Evolutionary conservation across 495 filamentous ascomycete genomes (phyloP), one percentile per base, ranked within the genome.

Genomic region (Penicillium salamii): DNA sequence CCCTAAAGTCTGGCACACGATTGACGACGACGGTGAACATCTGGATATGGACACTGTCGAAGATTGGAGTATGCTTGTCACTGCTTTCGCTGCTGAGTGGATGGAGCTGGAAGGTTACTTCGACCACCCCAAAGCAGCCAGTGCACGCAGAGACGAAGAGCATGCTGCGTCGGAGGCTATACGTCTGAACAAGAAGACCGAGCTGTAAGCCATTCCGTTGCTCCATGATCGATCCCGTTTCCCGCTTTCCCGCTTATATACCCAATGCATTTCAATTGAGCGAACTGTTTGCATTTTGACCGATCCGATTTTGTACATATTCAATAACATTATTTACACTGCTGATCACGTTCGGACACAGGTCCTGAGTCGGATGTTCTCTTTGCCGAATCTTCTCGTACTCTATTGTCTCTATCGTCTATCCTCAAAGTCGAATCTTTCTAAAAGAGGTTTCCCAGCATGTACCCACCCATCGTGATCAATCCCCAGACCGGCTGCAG

Each of bases 41-140:
- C 62, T 98, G 39, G 90, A 98, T 69, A 67, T 86, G 57, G 76
- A 82, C 11, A 95, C 89, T 0, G 83, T 91, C 26, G 79, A 89
- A 61, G 93, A 98, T 62, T 98, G 93, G 93, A 80, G 85, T 39
- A 78, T 77, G 54, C 80, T 98, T 14, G 65, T 89, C 23, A 85
- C 87, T 5, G 90, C 84, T 3, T 98, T 97, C 77, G 80, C 86
- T 34, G 88, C 85, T 0, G 93, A 96, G 67, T 97, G 90, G 90
- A 82, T 98, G 84, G 93, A 95, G 48, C 61, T 96, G 53, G 90
- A 93, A 50, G 86, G 83, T 2, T 83, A 54, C 19, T 55, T 62
- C 28, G 51, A 49, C 7, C 37, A 55, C 12, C 3, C 29, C 9
- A 40, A 32, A 3, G 31, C 21, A 1, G 7, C 17, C 15, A 26